Evolutionary conservation across 768 basidiomycete genomes (phyloP), one percentile per base, ranked within the genome.

Genomic region (Imleria badia): DNA sequence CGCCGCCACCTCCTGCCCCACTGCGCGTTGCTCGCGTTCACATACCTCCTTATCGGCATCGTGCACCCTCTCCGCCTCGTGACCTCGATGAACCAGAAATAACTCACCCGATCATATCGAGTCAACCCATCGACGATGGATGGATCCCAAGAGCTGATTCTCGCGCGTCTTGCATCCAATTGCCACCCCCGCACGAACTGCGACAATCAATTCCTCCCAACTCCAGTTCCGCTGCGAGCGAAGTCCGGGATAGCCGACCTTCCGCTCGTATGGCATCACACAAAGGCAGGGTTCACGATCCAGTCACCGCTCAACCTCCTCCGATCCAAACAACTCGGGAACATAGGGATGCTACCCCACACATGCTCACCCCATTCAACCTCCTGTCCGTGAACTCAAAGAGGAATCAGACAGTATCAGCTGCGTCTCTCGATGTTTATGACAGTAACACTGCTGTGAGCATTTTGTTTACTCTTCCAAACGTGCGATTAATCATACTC

Each of bases 381-480:
- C 78, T 88, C 61, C 59, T 89, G 59, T 73, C 73, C 22, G 65
- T 68, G 66, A 54, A 68, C 42, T 76, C 75, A 34, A 84, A 80
- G 64, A 77, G 81, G 62, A 77, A 85, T 66, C 81, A 85, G 30
- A 84, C 86, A 7, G 75, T 91, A 39, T 91, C 90, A 15, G 78
- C 81, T 35, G 84, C 84, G 33, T 92, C 90, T 39, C 75, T 88
- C 31, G 90, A 92, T 66, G 90, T 88, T 23, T 80, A 84, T 60
- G 83, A 91, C 63, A 89, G 90, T 34, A 72, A 71, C 30, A 89
- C 88, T 51, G 85, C 86, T 45, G 90, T 91, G 69, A 71, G 87
- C 64, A 34, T 36, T 10, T 23, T n/a, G 4, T 48, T 22, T 13
- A 14, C 4, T 40, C 12, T 29, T 33, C 30, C 22, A 19, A 7